Conservation (phyloP, 495 filamentous ascomycete species). For the Xylaria longipes region DNA sequence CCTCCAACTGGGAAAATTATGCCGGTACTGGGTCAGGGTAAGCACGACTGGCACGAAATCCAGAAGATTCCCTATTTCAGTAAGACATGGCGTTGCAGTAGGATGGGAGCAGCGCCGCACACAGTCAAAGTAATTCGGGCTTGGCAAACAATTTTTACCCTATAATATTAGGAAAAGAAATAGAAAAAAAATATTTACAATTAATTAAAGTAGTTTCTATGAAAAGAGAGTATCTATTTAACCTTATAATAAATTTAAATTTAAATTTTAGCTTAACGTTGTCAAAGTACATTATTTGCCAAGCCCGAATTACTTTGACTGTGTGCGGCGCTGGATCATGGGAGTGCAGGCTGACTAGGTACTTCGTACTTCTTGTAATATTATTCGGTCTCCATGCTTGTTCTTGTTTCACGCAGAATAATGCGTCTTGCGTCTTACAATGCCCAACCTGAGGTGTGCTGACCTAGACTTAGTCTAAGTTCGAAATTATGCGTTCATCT, state of each 20-base stretch:
- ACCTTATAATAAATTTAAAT: no score
- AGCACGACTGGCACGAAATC: slow-evolving; percentile 14
- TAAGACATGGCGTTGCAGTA: slow-evolving; percentile 18
- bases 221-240: no score
- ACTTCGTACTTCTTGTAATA: background rate
- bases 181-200: no score
- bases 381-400: background rate
- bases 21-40: slow-evolving; percentile 3
- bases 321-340: no score
- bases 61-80: slow-evolving; percentile 25
- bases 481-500: background rate
- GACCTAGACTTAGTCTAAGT: slow-evolving; percentile 8
- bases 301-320: no score
- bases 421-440: background rate
- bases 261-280: no score
- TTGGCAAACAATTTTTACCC: no score
- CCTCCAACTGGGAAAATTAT: background rate
- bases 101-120: no score
- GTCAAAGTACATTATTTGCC: no score
- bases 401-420: slow-evolving; percentile 5
- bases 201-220: no score
- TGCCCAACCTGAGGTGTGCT: background rate
- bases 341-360: slow-evolving; percentile 17
- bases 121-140: no score
- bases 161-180: no score